phyloP scores from a whole-genome alignment of 306 rosid genomes.

The Citrullus colocynthis region DNA sequence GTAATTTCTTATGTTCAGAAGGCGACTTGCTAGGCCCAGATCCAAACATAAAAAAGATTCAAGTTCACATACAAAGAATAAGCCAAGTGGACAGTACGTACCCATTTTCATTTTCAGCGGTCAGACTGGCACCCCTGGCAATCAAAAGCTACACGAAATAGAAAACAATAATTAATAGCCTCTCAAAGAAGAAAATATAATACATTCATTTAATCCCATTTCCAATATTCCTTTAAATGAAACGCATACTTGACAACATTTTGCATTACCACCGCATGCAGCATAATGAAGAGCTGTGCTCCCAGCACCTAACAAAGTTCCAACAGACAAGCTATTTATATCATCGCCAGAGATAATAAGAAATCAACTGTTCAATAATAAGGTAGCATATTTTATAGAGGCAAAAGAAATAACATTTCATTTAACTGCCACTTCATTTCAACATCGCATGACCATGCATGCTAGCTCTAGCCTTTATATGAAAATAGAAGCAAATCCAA shows the following conservation, averaged over 20 bases:
- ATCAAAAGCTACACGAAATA: constrained; percentile 48
- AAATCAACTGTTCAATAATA: neutral
- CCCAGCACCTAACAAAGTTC: constrained; percentile 58
- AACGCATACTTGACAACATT: constrained; percentile 72
- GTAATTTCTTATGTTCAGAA: neutral
- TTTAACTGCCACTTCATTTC: neutral
- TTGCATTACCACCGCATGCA: constrained; percentile 94
- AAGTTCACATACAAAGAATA: neutral
- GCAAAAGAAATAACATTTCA: neutral
- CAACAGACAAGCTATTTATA: neutral
- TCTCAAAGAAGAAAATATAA: constrained; percentile 8
- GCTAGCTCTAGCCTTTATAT: neutral
- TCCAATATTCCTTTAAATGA: neutral
- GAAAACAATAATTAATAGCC: constrained; percentile 10
- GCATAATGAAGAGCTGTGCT: constrained; percentile 97
- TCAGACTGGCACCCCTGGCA: constrained; percentile 66
- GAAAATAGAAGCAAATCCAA: neutral
- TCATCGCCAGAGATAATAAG: neutral
- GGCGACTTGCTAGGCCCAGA: neutral
- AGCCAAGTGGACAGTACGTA: constrained; percentile 19
- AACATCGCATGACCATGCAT: neutral
- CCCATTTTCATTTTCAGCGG: constrained; percentile 78
- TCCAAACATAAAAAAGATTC: neutral
- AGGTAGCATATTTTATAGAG: neutral
- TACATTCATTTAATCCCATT: neutral